Conservation (phyloP, 2,329 filamentous ascomycete genomes). For the Curvularia sp. region DNA sequence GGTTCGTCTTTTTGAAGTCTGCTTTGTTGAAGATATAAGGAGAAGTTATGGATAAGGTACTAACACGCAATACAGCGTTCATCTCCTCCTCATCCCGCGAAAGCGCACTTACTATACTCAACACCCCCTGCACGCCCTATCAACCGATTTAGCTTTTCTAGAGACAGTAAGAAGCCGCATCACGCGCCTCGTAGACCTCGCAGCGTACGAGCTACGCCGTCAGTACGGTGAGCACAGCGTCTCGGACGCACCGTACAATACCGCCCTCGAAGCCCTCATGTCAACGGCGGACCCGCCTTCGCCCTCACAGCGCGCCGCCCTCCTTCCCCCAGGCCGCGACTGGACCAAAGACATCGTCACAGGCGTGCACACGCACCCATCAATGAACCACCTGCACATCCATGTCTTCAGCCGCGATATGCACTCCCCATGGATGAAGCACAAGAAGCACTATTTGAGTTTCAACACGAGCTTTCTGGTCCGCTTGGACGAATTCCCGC, state of each 20-base stretch:
- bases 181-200: constrained; percentile 66
- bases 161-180: constrained; percentile 67
- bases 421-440: constrained; percentile 73
- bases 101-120: constrained; percentile 64
- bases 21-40: neutral
- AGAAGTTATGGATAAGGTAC: neutral
- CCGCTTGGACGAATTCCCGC: constrained; percentile 77
- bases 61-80: constrained; percentile 63
- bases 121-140: constrained; percentile 80
- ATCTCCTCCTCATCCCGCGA: constrained; percentile 87
- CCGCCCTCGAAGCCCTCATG: constrained; percentile 60
- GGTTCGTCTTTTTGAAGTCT: constrained; percentile 16
- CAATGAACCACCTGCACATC: constrained; percentile 90
- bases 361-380: constrained; percentile 86
- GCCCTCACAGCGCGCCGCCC: constrained; percentile 52
- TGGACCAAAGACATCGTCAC: constrained; percentile 77
- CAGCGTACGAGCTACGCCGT: constrained; percentile 76
- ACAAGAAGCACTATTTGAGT: constrained; percentile 89
- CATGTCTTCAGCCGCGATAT: constrained; percentile 86
- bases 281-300: constrained; percentile 48
- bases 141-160: constrained; percentile 70
- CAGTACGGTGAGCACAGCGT: constrained; percentile 69
- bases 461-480: constrained; percentile 89
- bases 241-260: constrained; percentile 67
- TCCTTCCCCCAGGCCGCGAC: constrained; percentile 71